Percentiles rank a stretch among this genome's conserved stretches.
Evolutionary conservation across 768 basidiomycete genomes (phyloP).

Genomic region (Cubamyces sp.): DNA sequence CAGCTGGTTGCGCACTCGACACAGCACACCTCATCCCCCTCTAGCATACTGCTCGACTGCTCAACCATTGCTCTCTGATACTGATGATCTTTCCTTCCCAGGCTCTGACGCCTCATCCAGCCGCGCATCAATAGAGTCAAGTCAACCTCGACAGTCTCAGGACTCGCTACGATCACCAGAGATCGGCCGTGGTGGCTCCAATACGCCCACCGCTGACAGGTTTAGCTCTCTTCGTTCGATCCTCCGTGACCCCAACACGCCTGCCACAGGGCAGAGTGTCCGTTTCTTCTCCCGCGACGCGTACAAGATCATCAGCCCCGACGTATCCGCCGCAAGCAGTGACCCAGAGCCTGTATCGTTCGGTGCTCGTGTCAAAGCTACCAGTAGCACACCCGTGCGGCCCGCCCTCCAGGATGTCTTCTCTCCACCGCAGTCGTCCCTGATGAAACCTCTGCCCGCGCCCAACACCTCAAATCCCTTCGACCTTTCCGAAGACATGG

Average conservation of each 20-base stretch:
- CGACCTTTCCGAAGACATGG: conserved; percentile 59
- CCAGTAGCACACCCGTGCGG: conserved; percentile 37
- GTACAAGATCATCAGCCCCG: conserved; percentile 67
- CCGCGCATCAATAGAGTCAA: conserved; percentile 36
- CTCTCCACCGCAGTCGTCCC: conserved; percentile 33
- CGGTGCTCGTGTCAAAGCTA: conserved; percentile 33
- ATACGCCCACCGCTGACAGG: conserved; percentile 40
- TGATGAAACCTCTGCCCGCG: conserved; percentile 46
- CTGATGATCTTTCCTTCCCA: conserved; percentile 29
- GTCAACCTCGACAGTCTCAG: conserved; percentile 28
- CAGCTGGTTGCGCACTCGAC: conserved; percentile 6
- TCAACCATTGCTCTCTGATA: conserved; percentile 35
- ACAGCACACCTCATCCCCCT: too few relatives aligned
- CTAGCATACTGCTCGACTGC: not conserved
- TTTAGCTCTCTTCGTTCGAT: conserved; percentile 71
- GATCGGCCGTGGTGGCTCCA: conserved; percentile 35
- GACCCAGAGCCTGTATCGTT: conserved; percentile 37
- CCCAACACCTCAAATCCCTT: conserved; percentile 57
- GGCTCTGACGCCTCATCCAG: conserved; percentile 32
- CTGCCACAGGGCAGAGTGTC: conserved; percentile 79
- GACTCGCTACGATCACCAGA: conserved; percentile 33
- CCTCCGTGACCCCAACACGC: conserved; percentile 69
- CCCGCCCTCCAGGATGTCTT: conserved; percentile 55
- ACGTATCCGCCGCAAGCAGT: conserved; percentile 51
- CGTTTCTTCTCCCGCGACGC: conserved; percentile 77